Base-by-base conservation (phyloP, 306 rosid species). In the Prunus mongolica region DNA sequence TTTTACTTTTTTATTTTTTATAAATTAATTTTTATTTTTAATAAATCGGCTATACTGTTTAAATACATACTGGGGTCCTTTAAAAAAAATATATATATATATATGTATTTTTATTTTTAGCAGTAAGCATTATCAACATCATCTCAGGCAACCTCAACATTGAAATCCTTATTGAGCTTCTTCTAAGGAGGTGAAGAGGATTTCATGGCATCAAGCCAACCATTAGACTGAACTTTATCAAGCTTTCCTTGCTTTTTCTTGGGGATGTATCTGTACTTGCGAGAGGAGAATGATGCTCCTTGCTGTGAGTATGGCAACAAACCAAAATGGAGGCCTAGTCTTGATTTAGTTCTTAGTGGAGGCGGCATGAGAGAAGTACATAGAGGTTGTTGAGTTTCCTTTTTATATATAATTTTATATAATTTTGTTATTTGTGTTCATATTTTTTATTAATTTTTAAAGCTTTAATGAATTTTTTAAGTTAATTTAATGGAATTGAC, bases 171-270 rank as follows among this genome's bases (percentile, higher is more conserved):
- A 45, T 69, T 80, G 2, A 73, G 71, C 84, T 94, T 94, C 89
- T 90, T 91, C 71, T 85, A 75, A 0, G 96, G 96, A 71, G 98
- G 98, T 0, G 98, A 94, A 72, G 97, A 94, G 41, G 41, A 34
- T 34, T 34, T 34, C 41, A 34, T 34, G 41, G 8, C 8, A 34
- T 34, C 41, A 6, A 94, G 81, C 98, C 91, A 91, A 20, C 96
- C 93, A 45, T 94, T 94, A 63, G 90, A 82, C 65, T 89, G 72
- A 1, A 94, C 94, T 85, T 94, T 97, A 67, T 94, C 91, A 69
- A 87, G 65, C 71, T 80, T 85, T 7, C 83, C 91, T 0, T 83
- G 82, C 71, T 79, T 87, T 79, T 81, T 94, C 81, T 89, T 91
- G 19, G 94, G 77, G 44, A 81, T 80, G 77, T 83, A 67, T 41